Conservation (phyloP, 306 rosid species). For the Castanea mollissima region DNA sequence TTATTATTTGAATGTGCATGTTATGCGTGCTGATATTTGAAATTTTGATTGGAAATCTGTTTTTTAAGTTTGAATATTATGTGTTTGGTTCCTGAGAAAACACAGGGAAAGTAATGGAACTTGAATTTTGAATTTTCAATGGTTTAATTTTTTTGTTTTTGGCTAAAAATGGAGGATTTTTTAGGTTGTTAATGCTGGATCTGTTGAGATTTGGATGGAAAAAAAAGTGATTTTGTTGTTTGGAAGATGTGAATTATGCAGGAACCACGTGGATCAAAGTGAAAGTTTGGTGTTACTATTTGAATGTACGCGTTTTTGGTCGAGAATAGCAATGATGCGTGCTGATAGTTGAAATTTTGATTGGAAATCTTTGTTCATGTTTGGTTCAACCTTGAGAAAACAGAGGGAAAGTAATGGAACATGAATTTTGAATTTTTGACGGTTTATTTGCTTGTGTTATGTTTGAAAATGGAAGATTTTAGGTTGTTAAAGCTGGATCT, state of each 20-base stretch:
- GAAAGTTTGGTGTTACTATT: background rate
- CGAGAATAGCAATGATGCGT: background rate
- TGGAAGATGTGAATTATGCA: background rate
- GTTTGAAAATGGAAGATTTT: background rate
- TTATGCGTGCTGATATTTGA: background rate
- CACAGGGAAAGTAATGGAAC: background rate
- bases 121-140: background rate
- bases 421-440: background rate
- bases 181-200: conserved; percentile 3
- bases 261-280: background rate
- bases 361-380: background rate
- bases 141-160: background rate
- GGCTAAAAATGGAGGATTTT: background rate
- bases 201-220: background rate
- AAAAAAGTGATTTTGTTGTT: background rate
- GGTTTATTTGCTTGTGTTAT: background rate
- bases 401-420: background rate
- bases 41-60: background rate
- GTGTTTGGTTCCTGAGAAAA: background rate
- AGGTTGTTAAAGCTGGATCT: conserved; percentile 8
- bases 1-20: background rate
- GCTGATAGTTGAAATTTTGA: background rate
- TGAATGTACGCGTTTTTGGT: background rate
- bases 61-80: background rate
- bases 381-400: background rate